A percentile compares a stretch with the other conserved stretches of the same genome.
phyloP scores from a whole-genome alignment of 495 filamentous ascomycete genomes.

The Penicillium fimorum region DNA sequence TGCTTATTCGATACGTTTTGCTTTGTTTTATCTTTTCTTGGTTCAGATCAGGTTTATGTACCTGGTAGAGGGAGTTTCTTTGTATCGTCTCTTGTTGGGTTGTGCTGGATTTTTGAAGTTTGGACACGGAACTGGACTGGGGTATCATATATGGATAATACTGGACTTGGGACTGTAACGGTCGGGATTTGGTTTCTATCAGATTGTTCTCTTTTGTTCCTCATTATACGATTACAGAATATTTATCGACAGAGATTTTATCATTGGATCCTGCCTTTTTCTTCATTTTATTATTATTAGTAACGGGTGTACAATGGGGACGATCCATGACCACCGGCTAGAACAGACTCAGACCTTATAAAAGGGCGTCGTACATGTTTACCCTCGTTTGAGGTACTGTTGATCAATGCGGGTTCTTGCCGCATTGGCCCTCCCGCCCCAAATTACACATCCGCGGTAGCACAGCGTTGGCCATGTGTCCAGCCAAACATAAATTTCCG shows the following conservation, averaged over 20 bases:
- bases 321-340: neutral
- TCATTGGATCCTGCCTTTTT: neutral
- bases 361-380: neutral
- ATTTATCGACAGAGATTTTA: slow-evolving; percentile 4
- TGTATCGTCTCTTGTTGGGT: neutral
- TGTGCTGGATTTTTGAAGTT: neutral
- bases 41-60: neutral
- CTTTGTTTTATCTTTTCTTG: neutral
- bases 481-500: slow-evolving; percentile 14
- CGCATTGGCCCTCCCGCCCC: slow-evolving; percentile 9
- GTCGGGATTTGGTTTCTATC: neutral
- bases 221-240: slow-evolving; percentile 10
- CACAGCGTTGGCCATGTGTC: slow-evolving; percentile 16
- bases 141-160: slow-evolving; percentile 9
- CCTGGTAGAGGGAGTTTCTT: slow-evolving; percentile 3
- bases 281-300: neutral
- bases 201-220: slow-evolving; percentile 3
- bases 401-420: slow-evolving; percentile 5
- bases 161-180: slow-evolving; percentile 4
- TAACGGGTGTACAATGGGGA: neutral
- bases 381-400: neutral
- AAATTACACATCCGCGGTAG: slow-evolving; percentile 7
- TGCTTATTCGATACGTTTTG: slow-evolving; percentile 1
- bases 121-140: neutral
- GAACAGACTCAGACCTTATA: neutral